Evolutionary conservation across 352 stramenopile species (phyloP).

Genomic region (Pythium dissotocum): DNA sequence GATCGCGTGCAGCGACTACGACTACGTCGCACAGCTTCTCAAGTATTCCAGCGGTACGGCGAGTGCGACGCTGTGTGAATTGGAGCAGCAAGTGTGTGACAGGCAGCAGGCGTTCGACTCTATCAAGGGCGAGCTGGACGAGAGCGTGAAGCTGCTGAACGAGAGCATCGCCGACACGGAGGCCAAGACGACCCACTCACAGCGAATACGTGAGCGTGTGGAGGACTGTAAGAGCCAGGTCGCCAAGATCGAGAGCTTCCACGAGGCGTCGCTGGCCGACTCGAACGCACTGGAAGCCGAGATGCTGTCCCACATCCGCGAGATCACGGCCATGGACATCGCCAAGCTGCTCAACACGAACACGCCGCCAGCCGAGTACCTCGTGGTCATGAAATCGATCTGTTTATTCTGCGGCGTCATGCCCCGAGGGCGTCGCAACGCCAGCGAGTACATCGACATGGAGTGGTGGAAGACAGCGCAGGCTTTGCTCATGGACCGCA

Average conservation of each 20-base stretch:
- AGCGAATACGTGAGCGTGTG: constrained; percentile 50
- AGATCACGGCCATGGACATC: constrained; percentile 80
- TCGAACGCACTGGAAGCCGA: constrained; percentile 60
- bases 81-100: constrained; percentile 18
- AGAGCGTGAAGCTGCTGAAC: constrained; percentile 55
- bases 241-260: constrained; percentile 41
- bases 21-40: constrained; percentile 45
- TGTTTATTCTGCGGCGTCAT: constrained; percentile 67
- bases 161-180: constrained; percentile 78
- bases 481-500: constrained; percentile 78
- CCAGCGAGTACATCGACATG: constrained; percentile 66
- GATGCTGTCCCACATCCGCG: constrained; percentile 57
- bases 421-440: constrained; percentile 50
- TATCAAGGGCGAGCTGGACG: constrained; percentile 33
- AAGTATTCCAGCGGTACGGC: constrained; percentile 34
- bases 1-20: constrained; percentile 74
- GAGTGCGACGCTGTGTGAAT: neutral
- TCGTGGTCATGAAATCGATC: constrained; percentile 75
- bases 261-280: constrained; percentile 51
- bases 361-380: constrained; percentile 44
- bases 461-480: constrained; percentile 85
- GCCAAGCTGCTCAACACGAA: constrained; percentile 58
- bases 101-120: constrained; percentile 27
- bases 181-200: constrained; percentile 46
- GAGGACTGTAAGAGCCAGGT: constrained; percentile 61